Conservation (phyloP, 805 yeast genomes). For the Zygosaccharomyces bailii region DNA sequence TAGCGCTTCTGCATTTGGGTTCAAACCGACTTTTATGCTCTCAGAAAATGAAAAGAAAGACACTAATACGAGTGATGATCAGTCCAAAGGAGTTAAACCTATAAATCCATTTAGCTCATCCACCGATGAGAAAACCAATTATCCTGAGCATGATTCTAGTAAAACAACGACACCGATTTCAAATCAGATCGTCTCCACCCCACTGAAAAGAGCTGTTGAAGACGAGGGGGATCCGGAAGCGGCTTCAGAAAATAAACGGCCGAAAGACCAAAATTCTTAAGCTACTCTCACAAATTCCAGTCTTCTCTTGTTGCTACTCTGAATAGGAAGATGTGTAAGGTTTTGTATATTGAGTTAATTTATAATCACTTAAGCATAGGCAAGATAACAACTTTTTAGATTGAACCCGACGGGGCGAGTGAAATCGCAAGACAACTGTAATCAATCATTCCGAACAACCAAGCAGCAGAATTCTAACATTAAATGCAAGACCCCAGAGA, state of each 20-base stretch:
- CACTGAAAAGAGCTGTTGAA: constrained; percentile 18
- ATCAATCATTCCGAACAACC: too few relatives aligned
- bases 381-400: too few relatives aligned
- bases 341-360: too few relatives aligned
- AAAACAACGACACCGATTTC: constrained; percentile 3
- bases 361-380: too few relatives aligned
- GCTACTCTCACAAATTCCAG: too few relatives aligned
- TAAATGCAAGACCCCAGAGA: constrained; percentile 35
- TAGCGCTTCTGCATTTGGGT: constrained; percentile 7
- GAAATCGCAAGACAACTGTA: too few relatives aligned
- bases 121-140: not conserved
- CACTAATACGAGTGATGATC: not conserved
- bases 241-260: constrained; percentile 5
- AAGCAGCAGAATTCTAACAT: too few relatives aligned
- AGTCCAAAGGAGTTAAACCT: constrained; percentile 1
- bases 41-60: constrained; percentile 4
- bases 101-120: constrained; percentile 2
- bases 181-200: constrained; percentile 2
- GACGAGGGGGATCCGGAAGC: constrained; percentile 8
- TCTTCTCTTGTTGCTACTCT: too few relatives aligned
- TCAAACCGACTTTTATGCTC: constrained; percentile 19
- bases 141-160: constrained; percentile 2
- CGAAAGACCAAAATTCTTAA: constrained; percentile 8
- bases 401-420: too few relatives aligned
- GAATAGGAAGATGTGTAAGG: too few relatives aligned